Evolutionary conservation across 2,329 filamentous ascomycete species (phyloP), one percentile per base, ranked within the genome.

Genomic region (Septoria linicola): DNA sequence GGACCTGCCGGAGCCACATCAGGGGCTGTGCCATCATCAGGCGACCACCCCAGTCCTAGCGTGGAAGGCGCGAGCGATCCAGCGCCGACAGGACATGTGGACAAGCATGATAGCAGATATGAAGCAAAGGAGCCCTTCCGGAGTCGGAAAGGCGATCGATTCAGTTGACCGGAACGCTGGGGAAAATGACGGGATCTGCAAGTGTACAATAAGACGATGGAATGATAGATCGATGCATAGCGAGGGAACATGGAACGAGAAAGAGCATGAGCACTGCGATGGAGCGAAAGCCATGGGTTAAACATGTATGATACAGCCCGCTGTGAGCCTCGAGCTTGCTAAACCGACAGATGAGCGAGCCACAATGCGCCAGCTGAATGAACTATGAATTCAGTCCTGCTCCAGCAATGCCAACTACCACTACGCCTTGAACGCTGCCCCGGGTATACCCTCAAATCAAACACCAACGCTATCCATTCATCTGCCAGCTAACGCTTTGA

Each of bases 91-190:
- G 77, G 84, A 59, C 90, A 95, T 72, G 87, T 86, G 54, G 87
- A 88, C 23, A 54, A 58, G 1, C 88, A 91, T 70, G 95, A 89
- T 77, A 87, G 89, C 69, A 96, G 95, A 73, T 97, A 95, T 71
- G 91, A 97, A 74, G 85, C 87, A 25, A 77, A 76, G 46, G 78
- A 81, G 61, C 87, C 90, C 49, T 97, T 85, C 71, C 76, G 81
- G 62, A 87, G 85, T 72, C 81, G 78, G 55, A 95, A 89, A 69
- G 93, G 93, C 3, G 91, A 97, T 73, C 80, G 93, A 27, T 95
- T 99, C 65, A 71, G 68, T 59, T 70, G 63, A 67, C 39, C 34
- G 19, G 23, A 63, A 55, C 68, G 61, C 63, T 42, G 19, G 30
- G 16, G 16, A 23, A 2, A n/a, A 10, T 16, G 31, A n/a, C 13